Evolutionary conservation across 2,329 filamentous ascomycete species (phyloP).

Genomic region (Moelleriella libera): DNA sequence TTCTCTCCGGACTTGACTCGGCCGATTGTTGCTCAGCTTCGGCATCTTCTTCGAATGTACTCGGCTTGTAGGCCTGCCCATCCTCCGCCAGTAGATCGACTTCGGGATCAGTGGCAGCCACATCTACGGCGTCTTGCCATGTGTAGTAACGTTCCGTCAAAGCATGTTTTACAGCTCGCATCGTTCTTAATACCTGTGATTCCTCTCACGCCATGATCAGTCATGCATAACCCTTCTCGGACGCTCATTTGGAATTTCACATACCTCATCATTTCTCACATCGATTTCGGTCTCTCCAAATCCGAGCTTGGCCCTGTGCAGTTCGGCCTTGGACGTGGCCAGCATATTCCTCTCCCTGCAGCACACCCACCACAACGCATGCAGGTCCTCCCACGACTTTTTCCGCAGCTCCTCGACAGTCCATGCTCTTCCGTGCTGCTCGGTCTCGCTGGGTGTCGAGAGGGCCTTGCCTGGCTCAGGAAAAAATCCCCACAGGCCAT

Average conservation of each 20-base stretch:
- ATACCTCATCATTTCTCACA: slow-evolving; percentile 51
- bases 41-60: slow-evolving; percentile 20
- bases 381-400: slow-evolving; percentile 90
- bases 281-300: slow-evolving; percentile 60
- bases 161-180: slow-evolving; percentile 69
- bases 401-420: slow-evolving; percentile 68
- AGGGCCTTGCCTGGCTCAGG: slow-evolving; percentile 54
- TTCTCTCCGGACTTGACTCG: slow-evolving; percentile 6
- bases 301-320: slow-evolving; percentile 50
- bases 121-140: slow-evolving; percentile 61
- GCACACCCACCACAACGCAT: slow-evolving; percentile 89
- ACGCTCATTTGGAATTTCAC: slow-evolving; percentile 13
- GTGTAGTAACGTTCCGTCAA: slow-evolving; percentile 81
- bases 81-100: slow-evolving; percentile 40
- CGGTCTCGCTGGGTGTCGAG: slow-evolving; percentile 55
- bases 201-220: neutral
- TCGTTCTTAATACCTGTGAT: slow-evolving; percentile 57
- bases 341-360: slow-evolving; percentile 82
- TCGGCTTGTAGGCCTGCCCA: slow-evolving; percentile 35
- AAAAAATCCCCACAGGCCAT: slow-evolving; percentile 93
- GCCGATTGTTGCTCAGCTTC: slow-evolving; percentile 12
- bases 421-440: slow-evolving; percentile 70
- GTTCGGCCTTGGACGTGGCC: slow-evolving; percentile 60
- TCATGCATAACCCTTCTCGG: slow-evolving; percentile 2
- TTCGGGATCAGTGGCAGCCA: slow-evolving; percentile 54